phyloP scores from a whole-genome alignment of 805 yeast genomes.

The Lipomyces kockii region DNA sequence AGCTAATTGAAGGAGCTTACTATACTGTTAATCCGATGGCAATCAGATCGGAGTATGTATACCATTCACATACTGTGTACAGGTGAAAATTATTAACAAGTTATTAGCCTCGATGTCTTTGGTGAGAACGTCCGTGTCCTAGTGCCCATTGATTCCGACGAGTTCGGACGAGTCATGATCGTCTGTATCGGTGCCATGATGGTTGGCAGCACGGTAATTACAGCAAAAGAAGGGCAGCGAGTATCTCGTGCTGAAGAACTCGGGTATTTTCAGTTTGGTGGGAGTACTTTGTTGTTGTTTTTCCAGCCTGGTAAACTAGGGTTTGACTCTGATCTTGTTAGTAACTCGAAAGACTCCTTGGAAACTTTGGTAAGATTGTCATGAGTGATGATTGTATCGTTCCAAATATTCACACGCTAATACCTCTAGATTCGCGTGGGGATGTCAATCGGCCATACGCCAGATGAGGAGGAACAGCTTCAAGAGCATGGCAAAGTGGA shows the following conservation, averaged over 20 bases:
- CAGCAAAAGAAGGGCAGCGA: constrained; percentile 62
- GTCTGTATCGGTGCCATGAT: constrained; percentile 97
- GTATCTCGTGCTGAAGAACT: constrained; percentile 77
- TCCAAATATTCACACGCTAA: not conserved
- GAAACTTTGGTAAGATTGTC: constrained; percentile 72
- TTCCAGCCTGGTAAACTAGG: constrained; percentile 52
- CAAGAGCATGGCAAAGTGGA: constrained; percentile 40
- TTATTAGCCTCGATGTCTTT: constrained; percentile 69
- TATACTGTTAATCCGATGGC: constrained; percentile 99
- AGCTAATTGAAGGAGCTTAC: constrained; percentile 81
- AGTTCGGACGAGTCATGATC: constrained; percentile 78
- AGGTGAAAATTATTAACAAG: not conserved
- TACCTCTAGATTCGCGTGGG: constrained; percentile 59
- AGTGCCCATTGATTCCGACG: constrained; percentile 72
- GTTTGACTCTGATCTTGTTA: constrained; percentile 74
- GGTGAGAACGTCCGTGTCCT: constrained; percentile 87
- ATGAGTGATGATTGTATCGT: not conserved
- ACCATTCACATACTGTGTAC: not conserved
- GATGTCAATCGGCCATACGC: constrained; percentile 84
- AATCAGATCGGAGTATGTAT: constrained; percentile 61
- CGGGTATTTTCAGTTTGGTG: constrained; percentile 96
- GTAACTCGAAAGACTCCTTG: constrained; percentile 68
- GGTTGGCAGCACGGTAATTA: constrained; percentile 89
- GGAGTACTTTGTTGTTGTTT: constrained; percentile 78
- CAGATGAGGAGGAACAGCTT: constrained; percentile 46